Evolutionary conservation across 2,329 filamentous ascomycete genomes (phyloP), one percentile per base, ranked within the genome.

Genomic region (Blastomyces parvus): DNA sequence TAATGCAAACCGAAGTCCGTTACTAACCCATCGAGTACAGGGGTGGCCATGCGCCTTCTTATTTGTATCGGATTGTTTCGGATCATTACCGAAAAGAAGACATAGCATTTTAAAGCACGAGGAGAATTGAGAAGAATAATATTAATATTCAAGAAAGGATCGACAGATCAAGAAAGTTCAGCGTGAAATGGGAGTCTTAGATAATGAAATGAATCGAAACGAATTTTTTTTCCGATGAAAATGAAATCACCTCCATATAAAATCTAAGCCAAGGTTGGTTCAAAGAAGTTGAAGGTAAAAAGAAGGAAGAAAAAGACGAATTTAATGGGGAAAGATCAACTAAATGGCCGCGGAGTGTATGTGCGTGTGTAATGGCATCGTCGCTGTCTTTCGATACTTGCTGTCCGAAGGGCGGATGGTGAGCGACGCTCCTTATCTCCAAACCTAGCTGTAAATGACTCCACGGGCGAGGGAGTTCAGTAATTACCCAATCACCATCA

Each of bases 21-120:
- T 64, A 67, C 68, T 68, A 50, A 64, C 61, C 50, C 46, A 36
- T 61, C 61, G 42, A 22, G 55, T 62, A 61, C 66, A 84, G 82
- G 67, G 84, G 85, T 58, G 84, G 83, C 14, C 83, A 86, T 74
- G 84, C 85, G 22, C 85, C 85, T 48, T 84, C 83, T 63, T 87
- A 85, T 73, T 77, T 88, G 22, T 87, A 87, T 72, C 78, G 84
- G 61, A 86, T 87, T 64, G 83, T 88, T 40, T 82, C 83, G 38
- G 85, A 88, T 69, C 85, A 88, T 72, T 88, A 88, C 71, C 80
- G 83, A 30, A 78, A 80, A 62, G 84, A 87, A 70, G 85, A 88
- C 71, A 81, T 86, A 63, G 82, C 80, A 65, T 74, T 80, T 36
- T 79, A 68, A 66, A 50, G 50, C 5, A 64, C 40, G 25, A 63